Base-by-base conservation (phyloP, 1,284 basidiomycete species). In the Bjerkandera adusta region DNA sequence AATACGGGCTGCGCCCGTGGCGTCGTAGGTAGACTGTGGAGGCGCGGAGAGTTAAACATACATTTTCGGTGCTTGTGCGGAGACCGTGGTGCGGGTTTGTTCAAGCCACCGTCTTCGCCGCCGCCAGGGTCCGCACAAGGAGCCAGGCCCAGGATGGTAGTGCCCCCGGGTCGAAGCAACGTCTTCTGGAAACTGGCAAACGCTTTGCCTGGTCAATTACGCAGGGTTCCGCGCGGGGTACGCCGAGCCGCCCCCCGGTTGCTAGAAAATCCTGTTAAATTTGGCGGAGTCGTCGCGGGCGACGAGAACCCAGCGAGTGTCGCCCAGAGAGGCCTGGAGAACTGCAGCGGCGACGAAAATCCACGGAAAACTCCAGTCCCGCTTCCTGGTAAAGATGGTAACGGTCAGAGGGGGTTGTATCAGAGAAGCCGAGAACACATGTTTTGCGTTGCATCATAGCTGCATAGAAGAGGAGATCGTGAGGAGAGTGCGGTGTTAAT, bases 51-150 rank as follows among this genome's bases (percentile, higher is more conserved):
- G 21, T 5, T 20, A 22, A 7, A 6, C 13, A 16, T 11, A 13
- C n/a, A n/a, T n/a, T 20, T n/a, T 22, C 41, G 32, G 41, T 34
- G 11, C 12, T 32, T 34, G 18, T 32, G 41, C 32, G 41, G 41
- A 24, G 32, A 13, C 12, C 12, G n/a, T 33, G 30, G 24, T 21
- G 11, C 13, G 22, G 18, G 34, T 7, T n/a, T 16, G 35, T 15
- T 18, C 36, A 24, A 22, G 22, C 20, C 20, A n/a, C n/a, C n/a
- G n/a, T n/a, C n/a, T n/a, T n/a, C 21, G 36, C 36, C 21, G 12
- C 11, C 20, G 15, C 25, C 36, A 38, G 36, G 36, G 36, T 21
- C 36, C 18, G 22, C 21, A 25, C 21, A 2, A 10, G 21, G 36
- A 25, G 25, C n/a, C 5, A 21, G 7, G 7, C 15, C 2, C 20